These are phyloP conservation scores for Neospermospora avenae DNA, from an alignment of 2,329 filamentous ascomycete species.

Conservation along the genomic window DNA sequence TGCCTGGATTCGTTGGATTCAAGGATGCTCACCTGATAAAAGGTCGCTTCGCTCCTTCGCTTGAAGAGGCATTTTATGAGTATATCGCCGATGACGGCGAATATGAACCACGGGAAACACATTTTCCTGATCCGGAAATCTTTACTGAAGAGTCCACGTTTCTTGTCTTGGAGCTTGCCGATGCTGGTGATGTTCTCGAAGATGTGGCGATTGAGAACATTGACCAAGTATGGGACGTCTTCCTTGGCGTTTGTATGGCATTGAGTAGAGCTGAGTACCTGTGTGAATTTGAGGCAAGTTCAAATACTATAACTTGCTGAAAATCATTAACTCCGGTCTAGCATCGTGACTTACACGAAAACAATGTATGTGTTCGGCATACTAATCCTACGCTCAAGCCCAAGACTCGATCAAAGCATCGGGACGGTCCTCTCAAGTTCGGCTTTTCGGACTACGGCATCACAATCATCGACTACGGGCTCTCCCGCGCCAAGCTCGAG, in stretches of 20 bases:
- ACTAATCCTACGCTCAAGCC: background rate
- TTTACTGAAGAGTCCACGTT: slow-evolving; percentile 58
- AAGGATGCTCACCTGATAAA: slow-evolving; percentile 60
- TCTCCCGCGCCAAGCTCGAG: slow-evolving; percentile 54
- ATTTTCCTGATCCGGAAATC: slow-evolving; percentile 58
- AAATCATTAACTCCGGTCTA: slow-evolving; percentile 29
- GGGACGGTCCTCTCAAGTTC: slow-evolving; percentile 40
- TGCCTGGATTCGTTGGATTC: slow-evolving; percentile 63
- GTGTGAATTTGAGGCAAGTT: slow-evolving; percentile 56
- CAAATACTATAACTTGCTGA: background rate
- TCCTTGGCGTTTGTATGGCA: slow-evolving; percentile 57
- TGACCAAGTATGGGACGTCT: slow-evolving; percentile 60
- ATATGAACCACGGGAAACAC: slow-evolving; percentile 36
- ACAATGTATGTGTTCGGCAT: slow-evolving; percentile 54
- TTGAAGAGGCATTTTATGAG: slow-evolving; percentile 36
- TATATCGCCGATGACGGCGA: slow-evolving; percentile 30
- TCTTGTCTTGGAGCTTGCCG: slow-evolving; percentile 59
- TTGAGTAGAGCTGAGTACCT: slow-evolving; percentile 56
- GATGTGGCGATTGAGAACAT: slow-evolving; percentile 49
- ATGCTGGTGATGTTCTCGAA: slow-evolving; percentile 58
- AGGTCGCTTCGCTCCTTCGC: slow-evolving; percentile 46
- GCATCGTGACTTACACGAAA: slow-evolving; percentile 65
- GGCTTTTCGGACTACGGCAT: slow-evolving; percentile 60
- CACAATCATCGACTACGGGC: slow-evolving; percentile 63
- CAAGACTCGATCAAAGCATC: background rate